phyloP scores from a whole-genome alignment of 352 stramenopile genomes.

The Phytophthora sansomeana region DNA sequence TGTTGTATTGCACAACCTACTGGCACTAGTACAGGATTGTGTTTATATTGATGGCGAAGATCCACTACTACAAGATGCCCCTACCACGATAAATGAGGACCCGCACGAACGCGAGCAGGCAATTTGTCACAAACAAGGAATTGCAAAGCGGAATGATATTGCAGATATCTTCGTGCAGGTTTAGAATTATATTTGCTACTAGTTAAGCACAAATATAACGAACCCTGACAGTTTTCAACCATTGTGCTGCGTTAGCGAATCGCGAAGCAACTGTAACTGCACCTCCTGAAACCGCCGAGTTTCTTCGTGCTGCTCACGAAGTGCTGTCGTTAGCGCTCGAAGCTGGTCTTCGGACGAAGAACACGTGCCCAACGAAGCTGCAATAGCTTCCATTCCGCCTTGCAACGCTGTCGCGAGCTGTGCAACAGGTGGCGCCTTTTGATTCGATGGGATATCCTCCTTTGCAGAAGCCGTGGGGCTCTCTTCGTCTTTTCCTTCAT shows the following conservation, averaged over 20 bases:
- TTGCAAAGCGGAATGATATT: constrained; percentile 11
- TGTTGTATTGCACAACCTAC: constrained; percentile 21
- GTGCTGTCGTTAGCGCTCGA: not conserved
- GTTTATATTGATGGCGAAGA: not conserved
- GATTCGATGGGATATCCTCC: not conserved
- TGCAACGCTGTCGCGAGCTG: not conserved
- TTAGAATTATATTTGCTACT: too few relatives aligned
- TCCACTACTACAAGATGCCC: not conserved
- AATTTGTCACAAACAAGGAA: constrained; percentile 1
- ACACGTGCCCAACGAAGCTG: not conserved
- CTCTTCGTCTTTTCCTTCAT: not conserved
- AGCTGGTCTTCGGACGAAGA: not conserved
- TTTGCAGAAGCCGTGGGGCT: not conserved
- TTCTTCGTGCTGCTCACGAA: constrained; percentile 10
- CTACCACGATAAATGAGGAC: not conserved
- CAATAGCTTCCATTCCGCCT: constrained; percentile 18
- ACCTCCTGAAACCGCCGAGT: constrained; percentile 5
- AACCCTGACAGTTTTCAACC: too few relatives aligned
- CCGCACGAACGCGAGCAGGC: not conserved
- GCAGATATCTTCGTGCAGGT: constrained; percentile 7
- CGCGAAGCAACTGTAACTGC: not conserved
- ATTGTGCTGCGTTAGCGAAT: not conserved
- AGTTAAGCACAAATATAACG: not conserved
- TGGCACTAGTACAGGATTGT: not conserved
- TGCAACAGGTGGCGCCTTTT: not conserved